A percentile compares a stretch with the other conserved stretches of the same genome.
These are phyloP conservation scores for Raffaelea albimanens DNA, from an alignment of 2,329 filamentous ascomycete genomes.

Conservation along the genomic window DNA sequence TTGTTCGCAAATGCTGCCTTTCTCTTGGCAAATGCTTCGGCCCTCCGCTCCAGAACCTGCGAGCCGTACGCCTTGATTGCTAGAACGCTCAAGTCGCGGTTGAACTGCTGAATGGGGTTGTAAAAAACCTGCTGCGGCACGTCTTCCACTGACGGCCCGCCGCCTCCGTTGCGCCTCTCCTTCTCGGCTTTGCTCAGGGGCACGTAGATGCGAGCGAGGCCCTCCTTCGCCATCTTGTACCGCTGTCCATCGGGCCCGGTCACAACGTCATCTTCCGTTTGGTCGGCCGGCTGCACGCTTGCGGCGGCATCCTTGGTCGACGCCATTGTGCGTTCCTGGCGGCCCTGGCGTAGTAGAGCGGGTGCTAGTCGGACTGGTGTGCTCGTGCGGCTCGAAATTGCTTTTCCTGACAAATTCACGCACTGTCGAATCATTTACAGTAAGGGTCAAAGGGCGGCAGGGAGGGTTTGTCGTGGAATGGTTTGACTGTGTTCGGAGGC, in stretches of 20 bases:
- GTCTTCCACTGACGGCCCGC: slow-evolving; percentile 41
- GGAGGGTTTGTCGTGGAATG: too few relatives aligned
- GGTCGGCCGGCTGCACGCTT: too few relatives aligned
- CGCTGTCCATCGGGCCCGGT: slow-evolving; percentile 30
- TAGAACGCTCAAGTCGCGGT: slow-evolving; percentile 86
- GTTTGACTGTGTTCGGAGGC: too few relatives aligned
- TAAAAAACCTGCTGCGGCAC: slow-evolving; percentile 82
- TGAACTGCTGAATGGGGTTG: slow-evolving; percentile 98
- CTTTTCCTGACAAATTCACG: too few relatives aligned
- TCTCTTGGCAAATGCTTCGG: slow-evolving; percentile 44
- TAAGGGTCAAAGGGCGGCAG: too few relatives aligned
- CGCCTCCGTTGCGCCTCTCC: slow-evolving; percentile 15
- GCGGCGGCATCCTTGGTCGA: neutral
- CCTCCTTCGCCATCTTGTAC: slow-evolving; percentile 44
- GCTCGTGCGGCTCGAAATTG: too few relatives aligned
- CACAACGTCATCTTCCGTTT: neutral
- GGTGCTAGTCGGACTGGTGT: too few relatives aligned
- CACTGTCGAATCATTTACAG: too few relatives aligned
- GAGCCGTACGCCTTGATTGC: slow-evolving; percentile 85
- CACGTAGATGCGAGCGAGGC: slow-evolving; percentile 47
- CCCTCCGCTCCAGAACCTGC: slow-evolving; percentile 41
- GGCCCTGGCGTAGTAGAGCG: too few relatives aligned
- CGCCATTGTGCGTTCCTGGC: neutral
- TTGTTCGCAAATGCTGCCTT: slow-evolving; percentile 35
- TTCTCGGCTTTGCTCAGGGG: slow-evolving; percentile 29